Base-by-base conservation (phyloP, 2,329 filamentous ascomycete genomes). In the Plenodomus biglobosus region DNA sequence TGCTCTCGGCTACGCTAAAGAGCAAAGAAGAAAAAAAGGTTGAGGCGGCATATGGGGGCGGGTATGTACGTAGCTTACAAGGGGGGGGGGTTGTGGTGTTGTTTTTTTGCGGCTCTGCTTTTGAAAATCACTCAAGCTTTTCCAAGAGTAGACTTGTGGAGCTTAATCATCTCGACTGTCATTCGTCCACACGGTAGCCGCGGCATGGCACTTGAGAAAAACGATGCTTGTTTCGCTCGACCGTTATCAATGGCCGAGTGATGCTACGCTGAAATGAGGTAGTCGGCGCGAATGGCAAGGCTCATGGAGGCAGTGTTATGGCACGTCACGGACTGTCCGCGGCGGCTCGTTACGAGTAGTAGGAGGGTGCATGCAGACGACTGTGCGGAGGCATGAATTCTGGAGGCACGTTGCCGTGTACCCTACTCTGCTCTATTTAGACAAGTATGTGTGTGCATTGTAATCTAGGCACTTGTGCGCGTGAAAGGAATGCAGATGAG, bases 81-180 rank as follows among this genome's bases (percentile, higher is more conserved):
- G 27, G 27, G 13, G 6, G 13, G 6, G 27, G 27, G 11, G 3
- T 8, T 3, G 27, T 10, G 10, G 5, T 10, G 27, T 32, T 32
- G 7, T 43, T 32, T 32, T 27, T 32, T 43, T 44, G 42, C 35
- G 42, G 42, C 35, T 44, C 42, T 44, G 36, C 34, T 24, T 16
- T 15, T 16, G 19, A 4, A 32, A 21, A 39, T 13, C 16, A 18
- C 27, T 32, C 36, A 44, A 44, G 42, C 42, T 44, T 39, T 34
- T 34, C 42, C 17, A 39, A 38, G 42, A 41, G 18, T 27, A 38
- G 52, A 5, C 49, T 55, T 46, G 38, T 40, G 48, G 42, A 46
- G 24, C 46, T 52, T 55, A 46, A 42, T 44, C 35, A 15, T 15
- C 32, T 18, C 19, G 7, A 1, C 6, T 2, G 5, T 37, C 3